These are phyloP conservation scores for Omphalea diandra DNA, from an alignment of 441 rosid species.

Conservation along the genomic window DNA sequence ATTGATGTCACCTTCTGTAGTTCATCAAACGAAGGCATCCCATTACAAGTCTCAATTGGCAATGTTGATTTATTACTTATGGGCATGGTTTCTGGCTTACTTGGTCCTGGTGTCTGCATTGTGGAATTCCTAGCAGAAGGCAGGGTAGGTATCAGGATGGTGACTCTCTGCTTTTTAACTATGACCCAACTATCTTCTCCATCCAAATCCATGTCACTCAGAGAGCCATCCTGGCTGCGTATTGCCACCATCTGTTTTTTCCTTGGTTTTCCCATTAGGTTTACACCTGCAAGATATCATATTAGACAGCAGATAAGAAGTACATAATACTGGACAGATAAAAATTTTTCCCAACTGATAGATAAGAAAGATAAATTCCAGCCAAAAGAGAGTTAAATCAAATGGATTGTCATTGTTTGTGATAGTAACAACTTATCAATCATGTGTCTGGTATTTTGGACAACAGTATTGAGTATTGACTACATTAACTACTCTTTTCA, in stretches of 20 bases:
- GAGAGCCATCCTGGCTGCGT: slow-evolving; percentile 22
- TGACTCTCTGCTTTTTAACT: slow-evolving; percentile 78
- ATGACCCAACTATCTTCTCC: slow-evolving; percentile 72
- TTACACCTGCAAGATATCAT: slow-evolving; percentile 12
- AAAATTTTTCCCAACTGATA: not conserved
- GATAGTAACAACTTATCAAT: not conserved
- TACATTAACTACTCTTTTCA: not conserved
- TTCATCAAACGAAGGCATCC: slow-evolving; percentile 29
- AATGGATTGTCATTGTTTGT: not conserved
- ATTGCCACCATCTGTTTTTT: slow-evolving; percentile 31
- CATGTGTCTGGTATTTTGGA: not conserved
- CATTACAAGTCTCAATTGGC: slow-evolving; percentile 31
- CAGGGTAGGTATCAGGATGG: slow-evolving; percentile 67
- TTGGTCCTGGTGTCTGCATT: slow-evolving; percentile 36
- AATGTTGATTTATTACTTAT: slow-evolving; percentile 19
- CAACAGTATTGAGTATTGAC: not conserved
- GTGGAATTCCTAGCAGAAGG: slow-evolving; percentile 31
- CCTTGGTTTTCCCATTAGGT: slow-evolving; percentile 58
- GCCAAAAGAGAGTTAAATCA: not conserved
- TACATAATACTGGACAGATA: not conserved
- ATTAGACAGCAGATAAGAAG: not conserved
- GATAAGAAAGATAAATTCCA: not conserved
- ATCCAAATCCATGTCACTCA: slow-evolving; percentile 33
- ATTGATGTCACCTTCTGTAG: slow-evolving; percentile 28
- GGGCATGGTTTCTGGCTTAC: slow-evolving; percentile 31